A percentile compares a stretch with the other conserved stretches of the same genome.
phyloP scores from a whole-genome alignment of 192 early-diverging fungal species.

The Backusella circina region DNA sequence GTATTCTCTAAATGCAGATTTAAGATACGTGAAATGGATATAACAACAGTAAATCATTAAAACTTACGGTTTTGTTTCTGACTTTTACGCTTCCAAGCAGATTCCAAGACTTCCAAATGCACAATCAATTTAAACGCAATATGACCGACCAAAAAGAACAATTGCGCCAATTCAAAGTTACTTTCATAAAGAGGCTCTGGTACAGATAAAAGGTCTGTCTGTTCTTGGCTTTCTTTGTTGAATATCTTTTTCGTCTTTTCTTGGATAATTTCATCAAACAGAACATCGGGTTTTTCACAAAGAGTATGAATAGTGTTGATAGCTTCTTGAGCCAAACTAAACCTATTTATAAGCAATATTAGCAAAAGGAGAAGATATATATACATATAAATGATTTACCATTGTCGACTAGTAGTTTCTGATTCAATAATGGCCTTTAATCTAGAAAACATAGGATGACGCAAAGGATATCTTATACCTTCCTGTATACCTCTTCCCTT shows the following conservation, averaged over 20 bases:
- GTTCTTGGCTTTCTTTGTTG: not conserved
- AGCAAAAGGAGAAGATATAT: not conserved
- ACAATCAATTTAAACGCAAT: constrained; percentile 96
- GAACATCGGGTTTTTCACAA: constrained; percentile 84
- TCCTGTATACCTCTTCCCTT: constrained; percentile 41
- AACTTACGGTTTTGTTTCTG: constrained; percentile 25
- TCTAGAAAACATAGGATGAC: constrained; percentile 53
- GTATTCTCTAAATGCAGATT: constrained; percentile 9
- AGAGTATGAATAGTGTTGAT: constrained; percentile 90
- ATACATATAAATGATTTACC: constrained; percentile 26
- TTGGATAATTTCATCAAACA: constrained; percentile 78
- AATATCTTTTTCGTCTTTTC: constrained; percentile 65
- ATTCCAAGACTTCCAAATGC: constrained; percentile 90
- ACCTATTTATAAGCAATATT: constrained; percentile 59
- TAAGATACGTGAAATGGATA: not conserved
- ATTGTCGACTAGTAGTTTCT: constrained; percentile 45
- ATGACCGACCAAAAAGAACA: constrained; percentile 93
- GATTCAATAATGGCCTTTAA: constrained; percentile 45
- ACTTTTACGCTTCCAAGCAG: constrained; percentile 89
- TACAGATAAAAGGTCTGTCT: not conserved
- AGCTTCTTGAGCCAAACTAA: constrained; percentile 89
- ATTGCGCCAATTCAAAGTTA: constrained; percentile 76
- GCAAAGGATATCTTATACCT: constrained; percentile 47
- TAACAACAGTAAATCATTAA: too few relatives aligned
- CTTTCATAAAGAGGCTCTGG: constrained; percentile 26